Base-by-base conservation (phyloP, 805 yeast species). In the Ogataea parapolymorpha region DNA sequence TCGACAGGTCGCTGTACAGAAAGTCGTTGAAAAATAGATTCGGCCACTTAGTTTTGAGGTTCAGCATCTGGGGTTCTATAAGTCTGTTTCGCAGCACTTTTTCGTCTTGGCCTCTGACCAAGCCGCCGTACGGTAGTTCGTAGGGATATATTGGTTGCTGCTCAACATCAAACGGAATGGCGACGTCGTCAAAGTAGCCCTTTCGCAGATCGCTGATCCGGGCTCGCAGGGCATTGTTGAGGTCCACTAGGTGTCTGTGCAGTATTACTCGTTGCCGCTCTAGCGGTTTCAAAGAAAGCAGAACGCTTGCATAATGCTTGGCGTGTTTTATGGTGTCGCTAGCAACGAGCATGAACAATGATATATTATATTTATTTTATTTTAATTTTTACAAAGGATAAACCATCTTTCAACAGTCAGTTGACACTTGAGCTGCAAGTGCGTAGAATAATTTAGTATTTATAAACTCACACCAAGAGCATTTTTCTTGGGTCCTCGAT, bases 401-500 rank as follows among this genome's bases (percentile, higher is more conserved):
- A 23, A 22, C 22, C 22, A 20, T 3, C 22, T 20, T 9, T 20
- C 22, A 7, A 20, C 22, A 20, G 9, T 20, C 22, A 7, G 22
- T 20, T 29, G 32, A n/a, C 17, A 15, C 20, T 15, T 31, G 22
- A 20, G 22, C 10, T 6, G 11, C 24, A 31, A 30, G 18, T 31
- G 15, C 12, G 25, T 27, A 18, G 15, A 18, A 31, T 37, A 26
- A 32, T 37, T 32, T 38, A 32, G 32, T 13, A n/a, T 16, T 23
- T 24, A 32, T 27, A 23, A 7, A 17, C 24, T 54, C 45, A 63
- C 60, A 62, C 56, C 56, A 85, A 70, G 65, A 91, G 77, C 99
- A 93, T 93, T 78, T 88, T 91, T 77, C 96, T 84, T 68, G 99
- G 99, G 67, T 93, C 99, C 75, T 93, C 98, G 56, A 93, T 87